Evolutionary conservation across 768 basidiomycete species (phyloP).

Genomic region (Leccinum imitatum): DNA sequence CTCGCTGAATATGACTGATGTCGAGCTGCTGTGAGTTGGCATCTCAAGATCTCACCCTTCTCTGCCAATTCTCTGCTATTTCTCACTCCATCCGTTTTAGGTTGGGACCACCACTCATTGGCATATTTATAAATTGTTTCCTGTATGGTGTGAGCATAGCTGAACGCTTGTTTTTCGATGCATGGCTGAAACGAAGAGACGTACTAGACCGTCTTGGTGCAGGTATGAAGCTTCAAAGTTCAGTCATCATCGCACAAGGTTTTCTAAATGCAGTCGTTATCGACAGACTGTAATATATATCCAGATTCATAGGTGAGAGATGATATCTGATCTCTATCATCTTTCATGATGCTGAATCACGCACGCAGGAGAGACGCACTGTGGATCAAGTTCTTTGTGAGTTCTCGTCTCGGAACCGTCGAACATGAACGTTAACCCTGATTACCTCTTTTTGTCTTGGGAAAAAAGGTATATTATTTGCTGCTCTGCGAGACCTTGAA

Average conservation of each 20-base stretch:
- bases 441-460: neutral
- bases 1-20: neutral
- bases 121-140: neutral
- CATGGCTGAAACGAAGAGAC: neutral
- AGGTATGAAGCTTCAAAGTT: neutral
- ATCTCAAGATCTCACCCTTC: neutral
- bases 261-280: neutral
- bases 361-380: slow-evolving; percentile 37
- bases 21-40: neutral
- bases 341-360: neutral
- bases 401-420: slow-evolving; percentile 9
- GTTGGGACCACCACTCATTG: neutral
- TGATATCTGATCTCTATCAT: neutral
- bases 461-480: slow-evolving; percentile 38
- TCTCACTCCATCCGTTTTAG: neutral
- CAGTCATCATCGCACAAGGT: neutral
- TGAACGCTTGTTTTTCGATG: neutral
- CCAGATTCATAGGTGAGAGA: slow-evolving; percentile 37
- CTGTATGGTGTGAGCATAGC: neutral
- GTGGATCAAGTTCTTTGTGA: slow-evolving; percentile 48
- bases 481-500: slow-evolving; percentile 52
- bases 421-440: neutral
- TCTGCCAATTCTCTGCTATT: neutral
- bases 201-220: neutral
- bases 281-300: neutral